Evolutionary conservation across 2,329 filamentous ascomycete genomes (phyloP).

Genomic region (Ceratocystis cacaofunesta): DNA sequence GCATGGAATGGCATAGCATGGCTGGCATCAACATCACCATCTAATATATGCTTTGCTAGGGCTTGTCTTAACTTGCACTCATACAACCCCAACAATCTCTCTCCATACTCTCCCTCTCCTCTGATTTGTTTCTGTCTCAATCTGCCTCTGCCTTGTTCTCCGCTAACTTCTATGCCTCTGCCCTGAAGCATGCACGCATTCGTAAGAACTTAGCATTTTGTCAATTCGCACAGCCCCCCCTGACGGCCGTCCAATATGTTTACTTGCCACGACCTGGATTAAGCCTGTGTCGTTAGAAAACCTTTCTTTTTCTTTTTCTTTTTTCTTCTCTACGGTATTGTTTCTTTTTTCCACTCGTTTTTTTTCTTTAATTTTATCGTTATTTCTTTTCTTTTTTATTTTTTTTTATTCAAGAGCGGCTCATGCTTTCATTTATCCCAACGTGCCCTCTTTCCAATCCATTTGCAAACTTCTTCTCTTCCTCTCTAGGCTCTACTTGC

Average conservation of each 20-base stretch:
- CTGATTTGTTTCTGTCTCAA: not conserved
- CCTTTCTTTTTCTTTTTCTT: not conserved
- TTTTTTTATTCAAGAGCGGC: not conserved
- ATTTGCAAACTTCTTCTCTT: not conserved
- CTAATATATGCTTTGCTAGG: too few species aligned
- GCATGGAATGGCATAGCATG: too few species aligned
- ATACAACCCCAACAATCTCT: not conserved
- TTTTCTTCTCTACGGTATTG: not conserved
- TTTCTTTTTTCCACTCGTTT: not conserved
- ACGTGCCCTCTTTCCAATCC: not conserved
- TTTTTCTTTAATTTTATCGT: not conserved
- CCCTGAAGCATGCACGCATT: not conserved
- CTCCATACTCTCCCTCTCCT: not conserved
- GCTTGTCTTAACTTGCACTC: too few species aligned
- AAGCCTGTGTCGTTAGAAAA: not conserved
- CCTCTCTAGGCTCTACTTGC: not conserved
- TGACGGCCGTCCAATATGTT: not conserved
- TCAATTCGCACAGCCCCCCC: not conserved
- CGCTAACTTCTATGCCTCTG: not conserved
- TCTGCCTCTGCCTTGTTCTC: not conserved
- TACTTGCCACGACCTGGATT: not conserved
- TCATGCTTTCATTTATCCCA: conserved; percentile 8
- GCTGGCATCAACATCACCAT: too few species aligned
- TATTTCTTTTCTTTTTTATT: not conserved
- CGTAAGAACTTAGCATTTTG: not conserved